phyloP scores from a whole-genome alignment of 129 eudicot genomes.

The Logfia minima region DNA sequence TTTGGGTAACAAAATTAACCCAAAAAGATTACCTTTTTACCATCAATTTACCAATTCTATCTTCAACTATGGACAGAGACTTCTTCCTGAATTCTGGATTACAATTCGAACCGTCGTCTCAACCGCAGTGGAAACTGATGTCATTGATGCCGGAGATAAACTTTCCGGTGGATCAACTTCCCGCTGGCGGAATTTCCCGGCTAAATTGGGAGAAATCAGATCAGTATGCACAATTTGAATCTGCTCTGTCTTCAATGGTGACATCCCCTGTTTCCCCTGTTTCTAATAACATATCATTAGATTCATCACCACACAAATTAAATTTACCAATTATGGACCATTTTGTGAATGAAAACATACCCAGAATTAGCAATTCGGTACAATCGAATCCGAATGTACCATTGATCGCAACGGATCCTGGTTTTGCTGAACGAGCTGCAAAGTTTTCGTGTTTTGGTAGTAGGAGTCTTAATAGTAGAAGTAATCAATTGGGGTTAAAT shows the following conservation, averaged over 20 bases:
- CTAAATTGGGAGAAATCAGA: conserved; percentile 34
- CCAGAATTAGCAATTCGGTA: conserved; percentile 44
- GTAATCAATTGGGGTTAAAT: conserved; percentile 35
- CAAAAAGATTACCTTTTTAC: conserved; percentile 10
- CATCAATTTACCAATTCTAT: conserved; percentile 2
- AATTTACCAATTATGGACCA: conserved; percentile 44
- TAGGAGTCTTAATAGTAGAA: conserved; percentile 70
- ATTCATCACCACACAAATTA: conserved; percentile 52
- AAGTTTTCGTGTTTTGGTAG: conserved; percentile 88
- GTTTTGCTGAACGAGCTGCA: conserved; percentile 87
- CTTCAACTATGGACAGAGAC: conserved; percentile 52
- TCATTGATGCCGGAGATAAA: conserved; percentile 33
- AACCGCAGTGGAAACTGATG: conserved; percentile 37
- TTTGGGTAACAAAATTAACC: conserved; percentile 20
- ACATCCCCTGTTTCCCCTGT: conserved; percentile 54
- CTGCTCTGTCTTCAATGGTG: conserved; percentile 63
- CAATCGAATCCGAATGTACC: conserved; percentile 49
- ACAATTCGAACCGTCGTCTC: conserved; percentile 29
- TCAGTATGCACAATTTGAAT: conserved; percentile 53
- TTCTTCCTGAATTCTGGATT: conserved; percentile 48
- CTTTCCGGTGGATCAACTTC: conserved; percentile 1
- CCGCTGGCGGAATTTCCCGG: conserved; percentile 1
- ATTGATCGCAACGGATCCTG: conserved; percentile 64
- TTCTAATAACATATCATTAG: conserved; percentile 40
- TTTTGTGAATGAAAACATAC: conserved; percentile 36